phyloP scores from a whole-genome alignment of 2,329 filamentous ascomycete species.

The Aspergillus chevalieri region DNA sequence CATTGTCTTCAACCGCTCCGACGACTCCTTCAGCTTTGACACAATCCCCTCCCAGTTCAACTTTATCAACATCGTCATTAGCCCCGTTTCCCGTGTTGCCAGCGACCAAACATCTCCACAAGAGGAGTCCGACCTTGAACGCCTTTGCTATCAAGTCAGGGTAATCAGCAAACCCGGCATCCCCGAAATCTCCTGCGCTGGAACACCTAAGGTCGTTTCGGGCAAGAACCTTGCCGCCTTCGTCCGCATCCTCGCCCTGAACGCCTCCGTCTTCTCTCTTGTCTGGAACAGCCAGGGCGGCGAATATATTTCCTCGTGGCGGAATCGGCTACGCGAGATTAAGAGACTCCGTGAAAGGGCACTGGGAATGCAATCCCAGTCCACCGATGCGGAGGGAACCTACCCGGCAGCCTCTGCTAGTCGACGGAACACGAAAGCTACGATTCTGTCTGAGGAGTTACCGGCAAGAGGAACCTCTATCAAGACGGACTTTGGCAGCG shows the following conservation, averaged over 20 bases:
- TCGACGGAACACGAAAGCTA: slow-evolving; percentile 33
- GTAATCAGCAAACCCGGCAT: slow-evolving; percentile 84
- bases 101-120: slow-evolving; percentile 6
- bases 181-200: slow-evolving; percentile 83
- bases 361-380: slow-evolving; percentile 23
- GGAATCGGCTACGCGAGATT: slow-evolving; percentile 78
- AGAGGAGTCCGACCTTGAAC: neutral
- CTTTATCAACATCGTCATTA: slow-evolving; percentile 93
- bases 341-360: slow-evolving; percentile 65
- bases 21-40: slow-evolving; percentile 79
- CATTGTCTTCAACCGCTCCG: slow-evolving; percentile 96
- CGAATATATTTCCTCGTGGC: slow-evolving; percentile 85
- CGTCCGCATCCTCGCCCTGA: slow-evolving; percentile 81
- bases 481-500: slow-evolving; percentile 29
- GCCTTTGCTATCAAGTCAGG: slow-evolving; percentile 77
- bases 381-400: slow-evolving; percentile 14
- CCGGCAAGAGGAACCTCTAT: slow-evolving; percentile 25
- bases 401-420: slow-evolving; percentile 30
- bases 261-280: slow-evolving; percentile 84
- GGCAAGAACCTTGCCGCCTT: slow-evolving; percentile 76
- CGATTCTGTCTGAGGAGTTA: slow-evolving; percentile 31
- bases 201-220: slow-evolving; percentile 82
- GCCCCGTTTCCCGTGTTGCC: slow-evolving; percentile 56
- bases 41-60: slow-evolving; percentile 95
- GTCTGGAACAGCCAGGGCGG: slow-evolving; percentile 74